Evolutionary conservation across 345 rosid species (phyloP).

Genomic region (thale cress (Arabidopsis thaliana)): TAIR10.1 NC_003075.7:8175501-8176000

Average conservation of each 20-base stretch:
- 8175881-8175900: too few relatives aligned
- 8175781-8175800: neutral
- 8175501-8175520: neutral
- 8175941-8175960: too few relatives aligned
- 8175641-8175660: neutral
- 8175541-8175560: neutral
- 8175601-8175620: neutral
- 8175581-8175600: neutral
- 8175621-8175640: neutral
- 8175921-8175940: too few relatives aligned
- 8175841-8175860: too few relatives aligned
- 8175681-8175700: neutral
- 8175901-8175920: too few relatives aligned
- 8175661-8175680: neutral
- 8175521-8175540: neutral
- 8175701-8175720: neutral
- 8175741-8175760: neutral
- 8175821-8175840: neutral
- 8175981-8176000: too few relatives aligned
- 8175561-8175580: neutral
- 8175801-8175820: too few relatives aligned
- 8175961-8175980: too few relatives aligned
- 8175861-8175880: too few relatives aligned
- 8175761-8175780: too few relatives aligned
- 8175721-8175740: neutral